Percentiles rank a stretch among this genome's conserved stretches.
phyloP scores from a whole-genome alignment of 2,329 filamentous ascomycete genomes.

The Furcasterigmium sp. region DNA sequence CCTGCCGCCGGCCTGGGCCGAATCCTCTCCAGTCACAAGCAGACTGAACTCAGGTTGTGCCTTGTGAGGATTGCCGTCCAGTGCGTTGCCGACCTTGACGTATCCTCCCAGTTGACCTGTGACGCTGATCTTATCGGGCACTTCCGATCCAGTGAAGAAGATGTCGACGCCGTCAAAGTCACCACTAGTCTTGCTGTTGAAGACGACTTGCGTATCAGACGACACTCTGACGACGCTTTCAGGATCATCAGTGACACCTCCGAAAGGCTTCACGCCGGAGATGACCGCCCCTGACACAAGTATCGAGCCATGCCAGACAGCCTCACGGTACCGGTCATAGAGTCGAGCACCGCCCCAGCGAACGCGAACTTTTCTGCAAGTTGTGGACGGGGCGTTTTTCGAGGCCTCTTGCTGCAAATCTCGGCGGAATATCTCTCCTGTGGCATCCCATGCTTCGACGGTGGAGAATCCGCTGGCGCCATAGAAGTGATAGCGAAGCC shows the following conservation, averaged over 20 bases:
- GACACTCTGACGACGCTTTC: slow-evolving; percentile 12
- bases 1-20: slow-evolving; percentile 11
- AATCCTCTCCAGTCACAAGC: slow-evolving; percentile 8
- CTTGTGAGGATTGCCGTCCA: slow-evolving; percentile 20
- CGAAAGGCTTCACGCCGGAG: slow-evolving; percentile 15
- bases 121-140: slow-evolving; percentile 11
- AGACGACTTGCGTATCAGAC: slow-evolving; percentile 13
- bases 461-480: slow-evolving; percentile 19
- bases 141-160: slow-evolving; percentile 6
- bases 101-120: slow-evolving; percentile 20
- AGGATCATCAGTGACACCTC: slow-evolving; percentile 16
- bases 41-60: slow-evolving; percentile 17
- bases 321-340: slow-evolving; percentile 25
- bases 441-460: slow-evolving; percentile 22
- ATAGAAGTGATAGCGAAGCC: slow-evolving; percentile 17
- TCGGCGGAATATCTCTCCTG: slow-evolving; percentile 17
- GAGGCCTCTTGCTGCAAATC: slow-evolving; percentile 16
- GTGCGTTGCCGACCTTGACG: slow-evolving; percentile 21
- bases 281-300: slow-evolving; percentile 13
- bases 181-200: slow-evolving; percentile 20
- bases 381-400: background rate
- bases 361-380: slow-evolving; percentile 14
- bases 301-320: slow-evolving; percentile 23
- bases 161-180: slow-evolving; percentile 23
- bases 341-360: slow-evolving; percentile 25